Evolutionary conservation across 208 protist species (phyloP).

Genomic region (Blastocrithidia nonstop): DNA sequence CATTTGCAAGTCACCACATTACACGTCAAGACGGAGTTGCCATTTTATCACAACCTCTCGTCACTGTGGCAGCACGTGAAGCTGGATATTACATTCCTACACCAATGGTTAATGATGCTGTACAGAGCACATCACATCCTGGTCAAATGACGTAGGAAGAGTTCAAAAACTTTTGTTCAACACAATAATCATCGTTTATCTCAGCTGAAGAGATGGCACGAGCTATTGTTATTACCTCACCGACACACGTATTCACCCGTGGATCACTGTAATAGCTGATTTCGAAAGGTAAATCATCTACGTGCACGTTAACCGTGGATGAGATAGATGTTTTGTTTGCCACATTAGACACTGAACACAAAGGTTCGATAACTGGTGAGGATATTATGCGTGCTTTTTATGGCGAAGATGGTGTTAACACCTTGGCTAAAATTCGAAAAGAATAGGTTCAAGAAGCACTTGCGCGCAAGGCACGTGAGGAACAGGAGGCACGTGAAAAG

Average conservation of each 20-base stretch:
- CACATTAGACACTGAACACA: constrained; percentile 51
- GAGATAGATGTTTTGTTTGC: constrained; percentile 72
- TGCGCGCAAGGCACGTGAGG: constrained; percentile 4
- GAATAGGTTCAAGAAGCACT: constrained; percentile 13
- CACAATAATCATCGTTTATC: constrained; percentile 22
- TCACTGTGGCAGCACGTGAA: constrained; percentile 61
- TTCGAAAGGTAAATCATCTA: constrained; percentile 17
- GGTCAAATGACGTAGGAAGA: constrained; percentile 63
- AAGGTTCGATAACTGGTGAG: constrained; percentile 44
- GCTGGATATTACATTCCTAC: constrained; percentile 51
- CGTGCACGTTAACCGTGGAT: constrained; percentile 28
- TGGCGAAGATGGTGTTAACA: constrained; percentile 34
- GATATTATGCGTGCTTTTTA: constrained; percentile 64
- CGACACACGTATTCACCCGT: constrained; percentile 52
- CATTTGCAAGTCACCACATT: constrained; percentile 53
- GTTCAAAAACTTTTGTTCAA: constrained; percentile 49
- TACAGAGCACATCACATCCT: constrained; percentile 18
- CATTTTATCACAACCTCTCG: constrained; percentile 35
- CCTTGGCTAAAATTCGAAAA: constrained; percentile 34
- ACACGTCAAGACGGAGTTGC: constrained; percentile 46
- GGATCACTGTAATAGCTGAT: constrained; percentile 49
- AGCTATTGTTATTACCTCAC: constrained; percentile 43
- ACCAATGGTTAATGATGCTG: constrained; percentile 43
- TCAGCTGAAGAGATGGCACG: constrained; percentile 51
- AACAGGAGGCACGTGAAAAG: neutral